Conservation (phyloP, 1,284 basidiomycete species). For the Rhizopogon parksii region DNA sequence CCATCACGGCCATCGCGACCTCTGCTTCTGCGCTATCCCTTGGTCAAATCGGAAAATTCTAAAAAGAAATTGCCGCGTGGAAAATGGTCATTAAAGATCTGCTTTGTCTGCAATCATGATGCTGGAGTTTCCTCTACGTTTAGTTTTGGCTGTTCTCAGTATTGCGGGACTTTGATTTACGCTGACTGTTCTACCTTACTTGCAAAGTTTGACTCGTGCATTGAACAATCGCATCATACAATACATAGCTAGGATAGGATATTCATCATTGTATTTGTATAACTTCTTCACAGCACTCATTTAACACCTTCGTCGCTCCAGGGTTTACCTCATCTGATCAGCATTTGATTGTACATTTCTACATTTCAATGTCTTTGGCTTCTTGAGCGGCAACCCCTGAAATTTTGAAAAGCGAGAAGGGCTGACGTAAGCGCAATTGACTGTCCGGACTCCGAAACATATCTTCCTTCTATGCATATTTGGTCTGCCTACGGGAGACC, state of each 20-base stretch:
- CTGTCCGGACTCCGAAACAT: no score
- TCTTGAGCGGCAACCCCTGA: not conserved
- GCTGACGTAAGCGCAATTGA: not conserved
- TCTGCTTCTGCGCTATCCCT: slow-evolving; percentile 12
- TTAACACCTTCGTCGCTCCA: not conserved
- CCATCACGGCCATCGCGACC: slow-evolving; percentile 45
- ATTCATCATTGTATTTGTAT: slow-evolving; percentile 1
- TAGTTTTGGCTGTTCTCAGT: not conserved
- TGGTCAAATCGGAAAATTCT: not conserved
- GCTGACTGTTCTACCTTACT: not conserved
- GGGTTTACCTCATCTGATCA: not conserved
- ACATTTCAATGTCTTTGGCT: no score
- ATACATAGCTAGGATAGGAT: not conserved
- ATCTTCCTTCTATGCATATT: no score
- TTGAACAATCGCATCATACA: not conserved
- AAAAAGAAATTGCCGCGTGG: not conserved
- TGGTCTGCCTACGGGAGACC: not conserved
- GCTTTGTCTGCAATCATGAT: not conserved
- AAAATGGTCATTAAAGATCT: not conserved
- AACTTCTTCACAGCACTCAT: not conserved
- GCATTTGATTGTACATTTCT: not conserved
- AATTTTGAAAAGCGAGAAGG: not conserved
- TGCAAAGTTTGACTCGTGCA: not conserved
- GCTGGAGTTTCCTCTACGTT: not conserved
- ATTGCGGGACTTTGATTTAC: not conserved